Base-by-base conservation (phyloP, 148 eudicot species). In the Polygonum aviculare region DNA sequence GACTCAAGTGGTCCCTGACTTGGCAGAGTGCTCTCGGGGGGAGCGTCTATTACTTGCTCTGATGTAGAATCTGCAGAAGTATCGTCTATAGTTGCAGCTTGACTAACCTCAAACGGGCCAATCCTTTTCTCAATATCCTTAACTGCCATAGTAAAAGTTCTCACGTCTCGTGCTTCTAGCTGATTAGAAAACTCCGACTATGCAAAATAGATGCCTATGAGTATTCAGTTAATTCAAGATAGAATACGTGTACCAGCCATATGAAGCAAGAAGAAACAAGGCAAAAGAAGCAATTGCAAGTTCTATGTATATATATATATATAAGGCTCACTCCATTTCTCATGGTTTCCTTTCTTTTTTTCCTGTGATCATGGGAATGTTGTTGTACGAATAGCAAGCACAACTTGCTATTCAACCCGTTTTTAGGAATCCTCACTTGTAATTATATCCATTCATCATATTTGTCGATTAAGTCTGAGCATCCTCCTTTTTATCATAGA, bases 111-210 rank as follows among this genome's bases (percentile, higher is more conserved):
- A 39, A 88, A 76, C 54, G 97, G 93, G 5, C 89, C 92, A 57
- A 92, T 86, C 77, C 83, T 80, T 48, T 84, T 82, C 80, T 92
- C 98, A 63, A 89, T 76, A 41, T 86, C 86, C 87, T 87, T 92
- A 65, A 92, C 83, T 36, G 75, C 60, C 69, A 40, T 79, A 16
- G 86, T 86, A 62, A 94, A 88, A 72, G 85, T 77, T 83, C 97
- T 85, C 75, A 85, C 94, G 79, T 90, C 91, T 74, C 89, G 91
- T 82, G 86, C 87, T 82, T 87, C 83, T 65, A 95, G 82, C 79
- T 73, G 77, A 39, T 77, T 92, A 73, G 78, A 81, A 75, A 84
- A 80, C 70, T 86, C 81, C 49, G 79, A 45, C 99, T 95, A 86
- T 48, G 59, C 51, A 18, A 79, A 12, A 59, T 50, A 36, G 16